Evolutionary conservation across 1,284 basidiomycete genomes (phyloP).

Genomic region (Tilletia indica): DNA sequence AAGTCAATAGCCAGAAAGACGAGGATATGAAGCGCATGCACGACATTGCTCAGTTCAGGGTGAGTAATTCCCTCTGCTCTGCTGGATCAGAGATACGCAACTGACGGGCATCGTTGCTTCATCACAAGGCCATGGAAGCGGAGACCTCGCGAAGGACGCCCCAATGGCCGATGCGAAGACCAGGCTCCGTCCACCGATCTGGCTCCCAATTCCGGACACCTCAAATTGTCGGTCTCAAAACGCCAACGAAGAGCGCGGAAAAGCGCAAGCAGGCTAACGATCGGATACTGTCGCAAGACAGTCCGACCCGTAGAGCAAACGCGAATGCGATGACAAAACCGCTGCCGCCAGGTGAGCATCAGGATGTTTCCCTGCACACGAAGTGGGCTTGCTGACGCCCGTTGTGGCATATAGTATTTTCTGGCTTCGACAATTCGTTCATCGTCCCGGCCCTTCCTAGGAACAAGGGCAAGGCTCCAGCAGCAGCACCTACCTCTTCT

Average conservation of each 20-base stretch:
- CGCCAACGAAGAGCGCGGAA: slow-evolving; percentile 17
- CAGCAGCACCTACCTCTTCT: neutral
- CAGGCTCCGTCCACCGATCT: slow-evolving; percentile 7
- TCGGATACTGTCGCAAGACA: slow-evolving; percentile 12
- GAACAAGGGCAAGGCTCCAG: neutral
- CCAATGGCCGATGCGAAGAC: neutral
- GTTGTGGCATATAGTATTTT: neutral
- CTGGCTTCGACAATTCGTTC: slow-evolving; percentile 13
- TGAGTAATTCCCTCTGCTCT: neutral
- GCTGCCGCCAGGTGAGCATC: neutral
- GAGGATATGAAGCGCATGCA: slow-evolving; percentile 16
- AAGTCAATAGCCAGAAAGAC: slow-evolving; percentile 10
- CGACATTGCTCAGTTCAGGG: slow-evolving; percentile 14
- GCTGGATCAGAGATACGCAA: neutral
- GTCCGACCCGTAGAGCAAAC: neutral
- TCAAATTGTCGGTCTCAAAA: neutral
- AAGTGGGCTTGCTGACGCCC: too few species aligned
- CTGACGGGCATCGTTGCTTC: neutral
- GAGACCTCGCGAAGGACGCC: slow-evolving; percentile 11
- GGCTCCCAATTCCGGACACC: slow-evolving; percentile 16
- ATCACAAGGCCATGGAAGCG: slow-evolving; percentile 10
- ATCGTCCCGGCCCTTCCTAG: slow-evolving; percentile 6
- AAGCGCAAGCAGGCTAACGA: neutral
- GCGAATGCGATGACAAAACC: neutral
- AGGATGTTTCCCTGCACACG: neutral